Evolutionary conservation across 768 basidiomycete species (phyloP).

Genomic region (Hydnomerulius pinastri): DNA sequence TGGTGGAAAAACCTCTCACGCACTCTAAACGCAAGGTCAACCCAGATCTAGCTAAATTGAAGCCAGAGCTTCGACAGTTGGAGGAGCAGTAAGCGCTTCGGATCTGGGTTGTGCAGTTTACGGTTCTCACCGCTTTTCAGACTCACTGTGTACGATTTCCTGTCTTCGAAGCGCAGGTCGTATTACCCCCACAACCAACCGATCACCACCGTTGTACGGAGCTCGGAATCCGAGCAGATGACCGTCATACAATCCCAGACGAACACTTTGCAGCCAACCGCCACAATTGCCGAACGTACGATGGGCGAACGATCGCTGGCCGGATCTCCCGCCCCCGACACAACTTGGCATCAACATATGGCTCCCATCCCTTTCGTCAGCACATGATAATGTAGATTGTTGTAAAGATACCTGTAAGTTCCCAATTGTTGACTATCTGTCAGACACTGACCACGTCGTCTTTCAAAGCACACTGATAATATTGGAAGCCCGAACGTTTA

Average conservation of each 20-base stretch:
- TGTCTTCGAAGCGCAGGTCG: conserved; percentile 66
- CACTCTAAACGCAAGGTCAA: conserved; percentile 91
- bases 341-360: conserved; percentile 42
- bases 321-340: conserved; percentile 39
- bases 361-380: conserved; percentile 44
- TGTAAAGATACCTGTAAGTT: conserved; percentile 1
- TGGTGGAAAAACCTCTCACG: conserved; percentile 98
- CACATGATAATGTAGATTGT: conserved; percentile 18
- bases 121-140: conserved; percentile 40
- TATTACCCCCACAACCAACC: conserved; percentile 89
- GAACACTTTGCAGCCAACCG: conserved; percentile 43
- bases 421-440: neutral
- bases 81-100: conserved; percentile 78
- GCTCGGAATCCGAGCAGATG: conserved; percentile 31
- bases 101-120: neutral
- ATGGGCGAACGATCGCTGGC: conserved; percentile 43
- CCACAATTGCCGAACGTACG: conserved; percentile 43
- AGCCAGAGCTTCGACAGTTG: conserved; percentile 86
- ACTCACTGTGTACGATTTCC: conserved; percentile 89
- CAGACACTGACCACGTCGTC: neutral
- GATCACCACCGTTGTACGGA: conserved; percentile 34
- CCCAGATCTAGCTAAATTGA: conserved; percentile 82
- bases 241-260: conserved; percentile 36
- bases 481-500: no score
- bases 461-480: neutral